These are phyloP conservation scores for Amaranthus hypochondriacus DNA, from an alignment of 148 eudicot genomes.

Conservation along the genomic window DNA sequence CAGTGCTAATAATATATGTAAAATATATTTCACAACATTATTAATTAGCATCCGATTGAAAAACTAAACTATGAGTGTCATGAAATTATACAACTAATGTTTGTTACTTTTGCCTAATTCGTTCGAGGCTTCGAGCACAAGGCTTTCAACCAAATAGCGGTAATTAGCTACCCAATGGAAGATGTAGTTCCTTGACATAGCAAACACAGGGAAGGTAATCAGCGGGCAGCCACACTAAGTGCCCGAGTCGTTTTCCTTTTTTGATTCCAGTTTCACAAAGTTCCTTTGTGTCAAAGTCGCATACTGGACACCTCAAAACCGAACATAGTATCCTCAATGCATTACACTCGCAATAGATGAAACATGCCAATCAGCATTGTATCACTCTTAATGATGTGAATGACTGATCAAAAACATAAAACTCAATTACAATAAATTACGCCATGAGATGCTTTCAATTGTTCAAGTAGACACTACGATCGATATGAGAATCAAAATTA, in stretches of 20 bases:
- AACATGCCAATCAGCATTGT: neutral
- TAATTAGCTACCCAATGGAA: no score
- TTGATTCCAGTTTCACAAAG: neutral
- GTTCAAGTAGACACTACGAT: constrained; percentile 5
- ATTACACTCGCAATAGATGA: neutral
- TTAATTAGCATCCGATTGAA: no score
- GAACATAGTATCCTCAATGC: neutral
- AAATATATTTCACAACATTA: no score
- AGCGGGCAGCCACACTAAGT: no score
- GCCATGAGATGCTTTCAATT: constrained; percentile 8
- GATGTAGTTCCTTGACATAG: no score
- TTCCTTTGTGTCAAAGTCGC: neutral
- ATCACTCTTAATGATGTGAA: neutral
- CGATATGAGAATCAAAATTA: constrained; percentile 4
- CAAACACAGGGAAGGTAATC: no score
- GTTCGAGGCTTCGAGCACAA: no score
- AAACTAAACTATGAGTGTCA: no score
- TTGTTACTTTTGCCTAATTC: no score
- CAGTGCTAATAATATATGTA: no score
- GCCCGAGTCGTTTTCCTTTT: neutral
- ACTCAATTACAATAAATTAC: constrained; percentile 1
- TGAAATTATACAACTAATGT: no score
- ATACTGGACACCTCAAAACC: neutral
- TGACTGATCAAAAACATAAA: neutral
- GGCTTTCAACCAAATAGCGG: no score